phyloP scores from a whole-genome alignment of 768 basidiomycete genomes.

The Leccinum variicolor region DNA sequence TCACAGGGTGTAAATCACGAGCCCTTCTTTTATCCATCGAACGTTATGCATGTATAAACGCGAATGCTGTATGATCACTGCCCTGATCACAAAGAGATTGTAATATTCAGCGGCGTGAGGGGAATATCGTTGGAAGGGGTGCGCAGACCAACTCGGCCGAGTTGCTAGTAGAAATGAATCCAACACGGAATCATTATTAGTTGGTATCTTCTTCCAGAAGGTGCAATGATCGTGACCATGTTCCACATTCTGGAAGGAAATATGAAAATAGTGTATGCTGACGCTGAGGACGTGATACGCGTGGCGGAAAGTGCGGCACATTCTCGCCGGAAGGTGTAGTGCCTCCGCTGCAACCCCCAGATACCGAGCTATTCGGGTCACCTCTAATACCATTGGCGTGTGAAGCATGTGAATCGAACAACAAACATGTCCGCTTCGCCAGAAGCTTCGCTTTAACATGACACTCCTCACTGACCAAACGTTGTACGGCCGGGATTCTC shows the following conservation, averaged over 20 bases:
- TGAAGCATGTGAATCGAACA: not conserved
- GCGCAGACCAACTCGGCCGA: not conserved
- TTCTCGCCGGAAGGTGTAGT: not conserved
- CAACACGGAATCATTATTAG: not conserved
- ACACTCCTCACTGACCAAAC: not conserved
- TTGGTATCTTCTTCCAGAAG: not conserved
- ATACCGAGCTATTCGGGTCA: not conserved
- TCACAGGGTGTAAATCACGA: slow-evolving; percentile 35
- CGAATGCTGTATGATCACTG: slow-evolving; percentile 19
- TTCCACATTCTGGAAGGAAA: not conserved
- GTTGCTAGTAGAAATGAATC: not conserved
- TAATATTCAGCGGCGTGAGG: not conserved
- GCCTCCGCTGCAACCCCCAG: no score
- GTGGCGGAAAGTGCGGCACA: not conserved
- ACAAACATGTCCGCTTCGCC: not conserved
- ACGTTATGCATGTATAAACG: slow-evolving; percentile 20
- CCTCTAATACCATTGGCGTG: not conserved
- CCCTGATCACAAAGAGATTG: slow-evolving; percentile 2
- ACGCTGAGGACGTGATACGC: not conserved
- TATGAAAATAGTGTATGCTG: not conserved
- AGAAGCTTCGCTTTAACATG: not conserved
- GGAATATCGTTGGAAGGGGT: not conserved
- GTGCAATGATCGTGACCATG: not conserved
- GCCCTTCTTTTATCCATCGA: not conserved
- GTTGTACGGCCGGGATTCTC: no score